Base-by-base conservation (phyloP, 768 basidiomycete species). In the Podaxis mareebaensis region DNA sequence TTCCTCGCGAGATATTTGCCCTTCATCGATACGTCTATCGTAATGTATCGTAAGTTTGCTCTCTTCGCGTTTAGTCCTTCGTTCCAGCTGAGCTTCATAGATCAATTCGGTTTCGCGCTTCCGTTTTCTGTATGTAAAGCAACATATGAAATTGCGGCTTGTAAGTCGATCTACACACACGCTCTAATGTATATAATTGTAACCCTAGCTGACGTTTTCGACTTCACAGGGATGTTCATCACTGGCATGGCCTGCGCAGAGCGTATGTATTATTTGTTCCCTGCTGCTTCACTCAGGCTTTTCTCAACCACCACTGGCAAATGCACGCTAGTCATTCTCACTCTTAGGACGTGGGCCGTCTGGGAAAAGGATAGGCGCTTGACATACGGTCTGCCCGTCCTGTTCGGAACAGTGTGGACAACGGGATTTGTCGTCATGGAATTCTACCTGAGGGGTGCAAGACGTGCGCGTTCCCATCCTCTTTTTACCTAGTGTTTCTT, bases 341-440 rank as follows among this genome's bases (percentile, higher is more conserved):
- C 55, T 40, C 61, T 63, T 46, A 63, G 61, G 55, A 63, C 61
- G 3, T 63, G 55, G 54, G 60, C 60, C 20, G 61, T 63, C 54
- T 63, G 61, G 61, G 55, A 63, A 40, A 63, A 57, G 26, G 54
- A 63, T 36, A 56, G 40, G 40, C 44, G 55, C 5, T 26, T 63
- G 17, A 38, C 46, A 13, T 56, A 56, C 22, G 54, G 33, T 38
- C 55, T 63, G 7, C 61, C 55, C 12, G 26, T 26, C 17, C 42
- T 63, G 22, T 63, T 63, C 26, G 11, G 22, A 36, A 3, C 54
- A 22, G 39, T 39, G 39, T 63, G 61, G 61, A 57, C 38, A 10
- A 15, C 53, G 8, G 61, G 61, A n/a, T 56, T 63, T 20, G 20
- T 57, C 7, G 39, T 63, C 33, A 40, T 63, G 6, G 61, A 46